Evolutionary conservation across 768 basidiomycete genomes (phyloP), one percentile per base, ranked within the genome.

Genomic region (Boletellus emodensis): DNA sequence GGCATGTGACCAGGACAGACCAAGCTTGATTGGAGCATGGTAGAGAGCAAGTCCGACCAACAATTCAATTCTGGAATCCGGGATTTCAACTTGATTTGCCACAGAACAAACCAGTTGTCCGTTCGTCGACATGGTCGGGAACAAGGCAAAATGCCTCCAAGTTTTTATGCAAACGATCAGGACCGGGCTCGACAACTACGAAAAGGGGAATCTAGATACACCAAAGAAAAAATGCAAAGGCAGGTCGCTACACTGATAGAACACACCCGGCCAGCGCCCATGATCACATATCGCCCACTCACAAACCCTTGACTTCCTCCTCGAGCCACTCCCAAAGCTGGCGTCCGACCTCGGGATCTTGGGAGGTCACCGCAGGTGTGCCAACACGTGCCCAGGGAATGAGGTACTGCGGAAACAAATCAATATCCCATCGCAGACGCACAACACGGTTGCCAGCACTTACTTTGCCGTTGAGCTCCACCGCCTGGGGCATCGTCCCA

Each of bases 291-390:
- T 24, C 6, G 24, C 24, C 24, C 24, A 24, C 24, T 24, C 24
- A 24, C 24, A 24, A 6, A 24, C 24, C 24, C 34, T 63, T 61
- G 17, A 76, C 65, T 52, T 78, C 72, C 37, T 76, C 76, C 47
- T 79, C 78, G 43, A 76, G 53, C 72, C 75, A 78, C 9, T 68
- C 61, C 78, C 75, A 77, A 2, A 79, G 59, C 18, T 68, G 64
- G 41, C 57, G 56, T 1, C 68, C 69, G 6, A 70, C 58, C 39
- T 63, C 54, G 30, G 63, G 59, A 52, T 77, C 72, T 44, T 64
- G 58, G 4, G 70, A 18, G 24, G 6, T 6, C 6, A 6, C 3
- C 24, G 40, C 40, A 13, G 65, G 49, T 1, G 47, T 24, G 1
- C 71, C 70, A 2, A 70, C 36, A 18, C 71, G 65, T 11, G 72